Percentiles rank a stretch among this genome's conserved stretches.
phyloP scores from a whole-genome alignment of 768 basidiomycete species.

The Pleurotus cornucopiae region DNA sequence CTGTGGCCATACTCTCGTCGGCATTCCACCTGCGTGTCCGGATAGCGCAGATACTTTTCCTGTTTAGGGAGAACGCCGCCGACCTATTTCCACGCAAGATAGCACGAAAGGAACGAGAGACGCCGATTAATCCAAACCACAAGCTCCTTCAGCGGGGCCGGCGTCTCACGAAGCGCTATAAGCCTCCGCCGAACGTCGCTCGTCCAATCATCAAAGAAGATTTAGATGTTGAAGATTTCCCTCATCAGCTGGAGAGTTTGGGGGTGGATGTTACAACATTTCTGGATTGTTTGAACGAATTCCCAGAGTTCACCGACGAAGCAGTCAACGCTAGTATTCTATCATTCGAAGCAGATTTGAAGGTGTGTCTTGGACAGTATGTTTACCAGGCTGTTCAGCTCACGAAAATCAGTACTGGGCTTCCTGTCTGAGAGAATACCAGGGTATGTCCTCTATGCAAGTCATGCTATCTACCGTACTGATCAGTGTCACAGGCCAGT shows the following conservation, averaged over 20 bases:
- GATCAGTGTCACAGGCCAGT: conserved; percentile 46
- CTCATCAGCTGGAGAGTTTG: conserved; percentile 56
- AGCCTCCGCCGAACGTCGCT: conserved; percentile 44
- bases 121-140: conserved; percentile 21
- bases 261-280: conserved; percentile 68
- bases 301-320: conserved; percentile 76
- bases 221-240: conserved; percentile 63
- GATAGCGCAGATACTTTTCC: conserved; percentile 61
- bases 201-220: conserved; percentile 51
- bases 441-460: conserved; percentile 31
- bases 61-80: conserved; percentile 74
- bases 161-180: conserved; percentile 26
- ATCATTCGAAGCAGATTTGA: conserved; percentile 67
- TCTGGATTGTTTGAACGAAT: conserved; percentile 68
- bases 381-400: not conserved
- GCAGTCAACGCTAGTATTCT: conserved; percentile 63
- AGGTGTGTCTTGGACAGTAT: conserved; percentile 32
- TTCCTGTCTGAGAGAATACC: conserved; percentile 62
- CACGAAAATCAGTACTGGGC: conserved; percentile 57
- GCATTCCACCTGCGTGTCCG: conserved; percentile 68
- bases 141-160: conserved; percentile 24
- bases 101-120: conserved; percentile 35
- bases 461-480: not conserved
- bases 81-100: conserved; percentile 73
- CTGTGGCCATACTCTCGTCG: conserved; percentile 72